Conservation (phyloP, 192 early-diverging fungal genomes). For the Entomortierella parvispora region DNA sequence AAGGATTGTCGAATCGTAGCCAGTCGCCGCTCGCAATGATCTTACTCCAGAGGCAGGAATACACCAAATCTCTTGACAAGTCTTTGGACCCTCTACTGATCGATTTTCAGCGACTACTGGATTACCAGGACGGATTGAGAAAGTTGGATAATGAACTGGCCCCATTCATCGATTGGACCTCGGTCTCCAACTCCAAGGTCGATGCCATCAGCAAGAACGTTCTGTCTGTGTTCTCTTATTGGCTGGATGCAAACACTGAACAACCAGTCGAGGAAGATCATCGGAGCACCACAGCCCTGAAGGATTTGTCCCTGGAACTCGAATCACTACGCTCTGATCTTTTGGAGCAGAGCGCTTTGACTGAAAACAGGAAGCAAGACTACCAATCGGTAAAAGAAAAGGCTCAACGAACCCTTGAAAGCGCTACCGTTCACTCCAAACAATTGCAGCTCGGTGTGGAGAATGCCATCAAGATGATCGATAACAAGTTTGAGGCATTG, state of each 20-base stretch:
- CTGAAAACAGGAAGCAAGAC: conserved; percentile 21
- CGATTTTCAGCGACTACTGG: conserved; percentile 14
- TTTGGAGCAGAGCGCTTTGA: background rate
- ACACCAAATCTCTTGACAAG: conserved; percentile 5
- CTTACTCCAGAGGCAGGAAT: conserved; percentile 6
- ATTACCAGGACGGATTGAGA: conserved; percentile 38
- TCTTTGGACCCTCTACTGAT: conserved; percentile 22
- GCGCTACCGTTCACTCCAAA: conserved; percentile 23
- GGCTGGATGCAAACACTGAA: conserved; percentile 5
- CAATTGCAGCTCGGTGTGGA: conserved; percentile 21
- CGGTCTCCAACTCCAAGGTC: background rate
- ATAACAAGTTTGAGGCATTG: conserved; percentile 15
- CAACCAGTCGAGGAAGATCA: background rate
- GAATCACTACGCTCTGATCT: conserved; percentile 8
- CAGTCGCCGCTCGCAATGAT: conserved; percentile 3
- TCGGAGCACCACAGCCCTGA: background rate
- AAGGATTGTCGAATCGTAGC: background rate
- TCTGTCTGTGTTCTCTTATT: conserved; percentile 13
- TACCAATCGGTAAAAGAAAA: conserved; percentile 7
- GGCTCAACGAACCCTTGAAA: background rate
- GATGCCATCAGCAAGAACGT: conserved; percentile 16
- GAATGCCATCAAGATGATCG: conserved; percentile 11
- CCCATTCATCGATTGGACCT: conserved; percentile 4
- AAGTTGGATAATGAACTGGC: conserved; percentile 4
- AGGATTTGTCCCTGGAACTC: conserved; percentile 8